Conservation (phyloP, 768 basidiomycete genomes). For the Dentipellis sp. region DNA sequence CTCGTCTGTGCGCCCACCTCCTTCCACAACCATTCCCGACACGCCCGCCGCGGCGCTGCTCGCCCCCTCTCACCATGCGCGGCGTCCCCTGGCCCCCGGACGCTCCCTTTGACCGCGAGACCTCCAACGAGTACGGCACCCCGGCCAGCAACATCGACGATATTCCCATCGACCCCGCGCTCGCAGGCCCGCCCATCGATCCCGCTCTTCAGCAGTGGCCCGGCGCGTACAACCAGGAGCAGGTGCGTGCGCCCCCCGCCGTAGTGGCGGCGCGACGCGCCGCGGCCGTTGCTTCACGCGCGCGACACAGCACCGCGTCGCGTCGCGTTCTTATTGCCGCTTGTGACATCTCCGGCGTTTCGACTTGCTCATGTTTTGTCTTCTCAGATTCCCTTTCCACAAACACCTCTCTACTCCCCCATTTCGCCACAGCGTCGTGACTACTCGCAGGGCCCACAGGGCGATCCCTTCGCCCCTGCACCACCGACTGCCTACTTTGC, state of each 20-base stretch:
- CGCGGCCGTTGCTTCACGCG: slow-evolving; percentile 18
- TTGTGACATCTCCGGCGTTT: slow-evolving; percentile 2
- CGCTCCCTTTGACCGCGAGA: slow-evolving; percentile 41
- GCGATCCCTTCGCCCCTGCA: slow-evolving; percentile 75
- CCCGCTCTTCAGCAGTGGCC: slow-evolving; percentile 33
- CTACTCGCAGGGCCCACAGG: slow-evolving; percentile 69
- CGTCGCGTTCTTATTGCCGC: slow-evolving; percentile 37
- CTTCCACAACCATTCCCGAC: neutral
- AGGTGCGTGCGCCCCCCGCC: slow-evolving; percentile 27
- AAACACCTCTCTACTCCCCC: slow-evolving; percentile 11
- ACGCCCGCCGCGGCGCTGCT: neutral
- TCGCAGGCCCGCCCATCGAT: slow-evolving; percentile 44
- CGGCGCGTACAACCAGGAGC: slow-evolving; percentile 12
- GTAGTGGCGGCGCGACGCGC: slow-evolving; percentile 7
- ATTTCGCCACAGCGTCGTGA: slow-evolving; percentile 24
- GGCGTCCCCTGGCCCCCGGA: slow-evolving; percentile 48
- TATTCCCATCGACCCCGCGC: slow-evolving; percentile 79
- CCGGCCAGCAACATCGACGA: slow-evolving; percentile 44
- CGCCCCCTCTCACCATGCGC: slow-evolving; percentile 34
- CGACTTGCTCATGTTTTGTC: slow-evolving; percentile 5
- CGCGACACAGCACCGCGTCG: slow-evolving; percentile 48
- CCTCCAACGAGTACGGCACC: slow-evolving; percentile 50
- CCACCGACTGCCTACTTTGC: slow-evolving; percentile 42
- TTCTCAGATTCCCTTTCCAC: slow-evolving; percentile 7
- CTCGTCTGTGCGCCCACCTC: slow-evolving; percentile 1